phyloP scores from a whole-genome alignment of 2,329 filamentous ascomycete genomes.

The Penicillium oxalicum region DNA sequence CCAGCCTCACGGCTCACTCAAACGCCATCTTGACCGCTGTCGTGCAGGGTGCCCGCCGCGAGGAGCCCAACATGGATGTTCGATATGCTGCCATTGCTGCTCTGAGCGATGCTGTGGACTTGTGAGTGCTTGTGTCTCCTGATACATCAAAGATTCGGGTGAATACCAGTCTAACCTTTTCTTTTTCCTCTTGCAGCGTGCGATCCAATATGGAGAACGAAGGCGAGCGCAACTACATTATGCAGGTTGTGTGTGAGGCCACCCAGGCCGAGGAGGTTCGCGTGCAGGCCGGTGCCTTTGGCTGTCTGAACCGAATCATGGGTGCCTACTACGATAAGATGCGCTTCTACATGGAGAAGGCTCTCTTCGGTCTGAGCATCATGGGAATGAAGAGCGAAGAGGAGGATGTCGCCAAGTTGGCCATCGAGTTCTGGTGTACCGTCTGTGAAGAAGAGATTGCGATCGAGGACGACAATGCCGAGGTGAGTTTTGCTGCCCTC shows the following conservation, averaged over 20 bases:
- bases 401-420: slow-evolving; percentile 95
- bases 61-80: slow-evolving; percentile 87
- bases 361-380: slow-evolving; percentile 92
- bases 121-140: slow-evolving; percentile 34
- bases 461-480: slow-evolving; percentile 93
- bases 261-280: slow-evolving; percentile 86
- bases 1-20: slow-evolving; percentile 76
- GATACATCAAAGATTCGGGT: too few relatives aligned
- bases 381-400: slow-evolving; percentile 98
- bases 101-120: slow-evolving; percentile 92
- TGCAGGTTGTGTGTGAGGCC: slow-evolving; percentile 99
- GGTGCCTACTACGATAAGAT: slow-evolving; percentile 98
- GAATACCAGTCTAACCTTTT: not conserved
- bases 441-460: slow-evolving; percentile 98
- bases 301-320: slow-evolving; percentile 98
- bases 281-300: slow-evolving; percentile 94
- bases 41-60: slow-evolving; percentile 93
- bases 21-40: slow-evolving; percentile 97
- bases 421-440: slow-evolving; percentile 99
- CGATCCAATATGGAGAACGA: slow-evolving; percentile 98
- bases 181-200: slow-evolving; percentile 44
- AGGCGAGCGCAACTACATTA: slow-evolving; percentile 98
- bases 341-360: slow-evolving; percentile 99
- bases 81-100: slow-evolving; percentile 89
- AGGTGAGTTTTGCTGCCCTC: slow-evolving; percentile 46